Evolutionary conservation across 805 yeast genomes (phyloP).

Genomic region (Teunomyces stri): DNA sequence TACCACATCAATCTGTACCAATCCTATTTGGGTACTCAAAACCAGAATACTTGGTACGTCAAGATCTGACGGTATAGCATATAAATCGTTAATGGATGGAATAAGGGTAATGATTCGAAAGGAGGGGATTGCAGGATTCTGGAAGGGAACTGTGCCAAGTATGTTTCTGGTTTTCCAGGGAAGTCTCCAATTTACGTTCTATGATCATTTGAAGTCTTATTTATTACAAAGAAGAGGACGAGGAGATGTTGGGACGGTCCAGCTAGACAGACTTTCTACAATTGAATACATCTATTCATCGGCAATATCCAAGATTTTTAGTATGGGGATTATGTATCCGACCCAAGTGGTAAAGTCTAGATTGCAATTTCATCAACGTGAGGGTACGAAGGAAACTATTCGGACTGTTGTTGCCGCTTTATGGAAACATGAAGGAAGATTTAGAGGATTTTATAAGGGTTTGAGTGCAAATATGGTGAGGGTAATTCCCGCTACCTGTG

Average conservation of each 20-base stretch:
- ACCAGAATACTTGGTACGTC: conserved; percentile 76
- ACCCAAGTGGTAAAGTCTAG: conserved; percentile 78
- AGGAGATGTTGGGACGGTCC: not conserved
- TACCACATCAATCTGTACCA: conserved; percentile 72
- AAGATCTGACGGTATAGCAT: conserved; percentile 46
- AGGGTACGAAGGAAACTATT: conserved; percentile 15
- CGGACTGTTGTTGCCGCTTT: conserved; percentile 36
- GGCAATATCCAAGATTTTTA: conserved; percentile 62
- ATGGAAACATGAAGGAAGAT: conserved; percentile 48
- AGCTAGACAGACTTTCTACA: conserved; percentile 36
- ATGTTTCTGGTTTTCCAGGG: conserved; percentile 85
- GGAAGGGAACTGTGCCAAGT: conserved; percentile 75
- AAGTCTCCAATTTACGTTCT: conserved; percentile 80
- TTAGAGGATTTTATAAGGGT: conserved; percentile 79
- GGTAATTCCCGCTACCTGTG: conserved; percentile 90
- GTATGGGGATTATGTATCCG: conserved; percentile 75
- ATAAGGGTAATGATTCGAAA: conserved; percentile 40
- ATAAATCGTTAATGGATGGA: conserved; percentile 59
- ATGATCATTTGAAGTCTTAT: conserved; percentile 66
- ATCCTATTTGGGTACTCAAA: conserved; percentile 94
- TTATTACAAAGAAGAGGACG: conserved; percentile 9
- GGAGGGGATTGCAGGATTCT: conserved; percentile 63
- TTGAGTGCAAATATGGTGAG: conserved; percentile 72
- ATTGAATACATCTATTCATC: conserved; percentile 64
- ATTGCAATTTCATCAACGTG: conserved; percentile 48